A percentile compares a stretch with the other conserved stretches of the same genome.
phyloP scores from a whole-genome alignment of 106 monocot species.

The Dendrobium officinale region DNA sequence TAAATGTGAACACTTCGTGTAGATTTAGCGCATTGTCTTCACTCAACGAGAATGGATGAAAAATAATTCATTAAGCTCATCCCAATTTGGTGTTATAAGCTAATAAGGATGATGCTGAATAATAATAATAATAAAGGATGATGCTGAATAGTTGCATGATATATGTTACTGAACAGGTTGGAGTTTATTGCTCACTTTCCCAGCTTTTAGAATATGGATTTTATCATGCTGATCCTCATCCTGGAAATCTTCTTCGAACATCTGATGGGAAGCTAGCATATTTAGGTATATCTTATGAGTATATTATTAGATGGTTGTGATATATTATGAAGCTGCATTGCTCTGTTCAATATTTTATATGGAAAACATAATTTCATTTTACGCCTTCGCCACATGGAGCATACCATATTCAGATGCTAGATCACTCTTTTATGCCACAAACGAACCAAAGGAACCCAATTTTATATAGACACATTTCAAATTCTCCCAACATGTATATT shows the following conservation, averaged over 20 bases:
- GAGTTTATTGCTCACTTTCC: slow-evolving; percentile 95
- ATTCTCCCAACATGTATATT: background rate
- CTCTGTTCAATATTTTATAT: background rate
- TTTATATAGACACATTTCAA: background rate
- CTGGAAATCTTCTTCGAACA: slow-evolving; percentile 91
- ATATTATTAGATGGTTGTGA: background rate
- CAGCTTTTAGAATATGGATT: slow-evolving; percentile 95
- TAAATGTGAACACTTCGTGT: background rate
- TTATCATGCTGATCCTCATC: slow-evolving; percentile 99
- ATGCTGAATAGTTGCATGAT: background rate
- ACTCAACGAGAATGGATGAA: background rate
- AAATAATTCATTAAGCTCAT: background rate
- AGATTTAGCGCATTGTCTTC: background rate
- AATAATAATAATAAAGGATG: background rate
- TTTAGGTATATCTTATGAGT: slow-evolving; percentile 43
- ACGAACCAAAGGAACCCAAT: too few species aligned
- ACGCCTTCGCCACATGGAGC: too few species aligned
- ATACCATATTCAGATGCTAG: background rate
- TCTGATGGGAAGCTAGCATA: slow-evolving; percentile 94
- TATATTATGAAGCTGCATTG: background rate
- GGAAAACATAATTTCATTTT: background rate
- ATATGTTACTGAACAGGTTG: slow-evolving; percentile 49
- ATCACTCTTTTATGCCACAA: too few species aligned
- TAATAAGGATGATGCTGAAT: background rate
- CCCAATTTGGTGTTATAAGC: background rate